phyloP scores from a whole-genome alignment of 2,329 filamentous ascomycete genomes.

The Leptodontidium sp. region DNA sequence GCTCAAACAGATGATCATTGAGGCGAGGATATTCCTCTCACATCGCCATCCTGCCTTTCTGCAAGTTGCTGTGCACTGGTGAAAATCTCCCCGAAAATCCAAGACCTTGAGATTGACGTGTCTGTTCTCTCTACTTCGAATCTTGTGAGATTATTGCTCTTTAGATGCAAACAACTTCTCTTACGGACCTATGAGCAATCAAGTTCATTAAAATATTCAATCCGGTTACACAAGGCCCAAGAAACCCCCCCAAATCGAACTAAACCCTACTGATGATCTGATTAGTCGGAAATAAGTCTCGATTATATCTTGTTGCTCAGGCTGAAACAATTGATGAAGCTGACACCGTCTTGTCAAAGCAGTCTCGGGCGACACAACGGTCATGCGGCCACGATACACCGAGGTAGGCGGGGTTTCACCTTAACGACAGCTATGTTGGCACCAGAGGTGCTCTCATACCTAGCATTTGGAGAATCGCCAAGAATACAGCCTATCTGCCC shows the following conservation, averaged over 20 bases:
- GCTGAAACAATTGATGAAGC: background rate
- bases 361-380: background rate
- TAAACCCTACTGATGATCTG: background rate
- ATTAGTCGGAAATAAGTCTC: background rate
- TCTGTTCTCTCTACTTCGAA: no score
- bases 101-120: no score
- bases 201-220: no score
- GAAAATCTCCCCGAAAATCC: no score
- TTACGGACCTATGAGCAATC: no score
- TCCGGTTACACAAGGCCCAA: background rate
- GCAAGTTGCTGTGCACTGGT: no score
- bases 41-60: no score
- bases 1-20: no score
- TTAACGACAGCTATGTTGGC: background rate
- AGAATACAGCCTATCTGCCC: slow-evolving; percentile 5
- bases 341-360: background rate
- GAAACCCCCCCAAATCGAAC: background rate
- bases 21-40: no score
- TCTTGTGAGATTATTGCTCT: no score
- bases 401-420: background rate
- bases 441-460: background rate
- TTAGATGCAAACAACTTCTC: no score
- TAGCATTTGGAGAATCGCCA: background rate
- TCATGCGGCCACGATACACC: slow-evolving; percentile 4
- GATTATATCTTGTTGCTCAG: background rate